Evolutionary conservation across 805 yeast genomes (phyloP).

Genomic region (Wickerhamiella azyma): DNA sequence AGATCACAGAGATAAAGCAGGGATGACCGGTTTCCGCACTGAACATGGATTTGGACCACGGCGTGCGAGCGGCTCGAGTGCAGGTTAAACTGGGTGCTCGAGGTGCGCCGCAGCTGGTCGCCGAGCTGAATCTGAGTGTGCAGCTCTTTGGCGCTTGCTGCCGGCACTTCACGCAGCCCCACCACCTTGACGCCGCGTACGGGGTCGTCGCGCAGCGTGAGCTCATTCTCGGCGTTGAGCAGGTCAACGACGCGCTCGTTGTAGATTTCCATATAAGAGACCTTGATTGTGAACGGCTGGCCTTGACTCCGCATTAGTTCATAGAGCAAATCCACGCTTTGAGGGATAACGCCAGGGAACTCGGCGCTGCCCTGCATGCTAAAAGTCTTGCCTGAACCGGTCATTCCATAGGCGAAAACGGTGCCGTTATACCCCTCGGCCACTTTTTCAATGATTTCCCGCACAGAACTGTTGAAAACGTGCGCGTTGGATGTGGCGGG

Average conservation of each 20-base stretch:
- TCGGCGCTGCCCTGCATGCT: constrained; percentile 63
- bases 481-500: constrained; percentile 39
- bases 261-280: constrained; percentile 75
- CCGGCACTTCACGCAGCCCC: constrained; percentile 55
- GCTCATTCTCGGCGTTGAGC: constrained; percentile 34
- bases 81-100: constrained; percentile 80
- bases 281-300: constrained; percentile 35
- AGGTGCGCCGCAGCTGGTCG: constrained; percentile 60
- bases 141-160: constrained; percentile 45
- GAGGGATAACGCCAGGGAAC: constrained; percentile 54
- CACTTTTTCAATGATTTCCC: constrained; percentile 39
- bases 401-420: constrained; percentile 87
- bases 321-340: constrained; percentile 51
- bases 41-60: constrained; percentile 55
- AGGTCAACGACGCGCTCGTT: constrained; percentile 78
- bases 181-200: constrained; percentile 57
- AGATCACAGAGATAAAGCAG: constrained; percentile 80
- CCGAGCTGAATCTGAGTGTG: constrained; percentile 50
- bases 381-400: constrained; percentile 84
- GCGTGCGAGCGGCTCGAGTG: constrained; percentile 89
- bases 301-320: constrained; percentile 21
- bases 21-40: constrained; percentile 32
- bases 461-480: constrained; percentile 47
- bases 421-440: constrained; percentile 75
- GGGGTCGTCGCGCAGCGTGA: constrained; percentile 67